Evolutionary conservation across 2,329 filamentous ascomycete genomes (phyloP).

Genomic region (Botryosphaeria dothidea): DNA sequence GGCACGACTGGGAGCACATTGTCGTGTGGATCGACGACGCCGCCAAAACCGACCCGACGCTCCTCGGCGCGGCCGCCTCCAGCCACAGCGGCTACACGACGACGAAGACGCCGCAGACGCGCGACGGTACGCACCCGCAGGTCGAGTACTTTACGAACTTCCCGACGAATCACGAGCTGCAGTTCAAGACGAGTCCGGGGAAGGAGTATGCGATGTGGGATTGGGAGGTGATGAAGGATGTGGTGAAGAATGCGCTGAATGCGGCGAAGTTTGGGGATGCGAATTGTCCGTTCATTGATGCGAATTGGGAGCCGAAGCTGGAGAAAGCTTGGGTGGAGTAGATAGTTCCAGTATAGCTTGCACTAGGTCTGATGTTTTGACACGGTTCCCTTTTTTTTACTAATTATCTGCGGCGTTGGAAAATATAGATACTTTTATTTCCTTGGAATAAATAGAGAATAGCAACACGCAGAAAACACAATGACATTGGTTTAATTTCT

Average conservation of each 20-base stretch:
- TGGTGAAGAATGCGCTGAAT: constrained; percentile 37
- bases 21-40: constrained; percentile 36
- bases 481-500: no score
- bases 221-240: constrained; percentile 44
- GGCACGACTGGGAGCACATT: constrained; percentile 44
- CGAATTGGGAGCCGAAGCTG: constrained; percentile 24
- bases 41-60: constrained; percentile 26
- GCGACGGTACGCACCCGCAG: constrained; percentile 27
- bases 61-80: constrained; percentile 43
- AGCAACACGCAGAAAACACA: no score
- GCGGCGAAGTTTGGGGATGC: constrained; percentile 45
- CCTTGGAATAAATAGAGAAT: no score
- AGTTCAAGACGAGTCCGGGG: neutral
- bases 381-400: no score
- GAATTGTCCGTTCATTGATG: constrained; percentile 44
- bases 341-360: no score
- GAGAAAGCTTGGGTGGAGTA: neutral
- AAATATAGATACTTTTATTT: no score
- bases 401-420: no score
- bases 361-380: no score
- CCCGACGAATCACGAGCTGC: constrained; percentile 27
- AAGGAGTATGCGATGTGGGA: constrained; percentile 36
- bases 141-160: constrained; percentile 37
- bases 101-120: constrained; percentile 23
- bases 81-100: constrained; percentile 39